Percentiles rank a stretch among this genome's conserved stretches.
These are phyloP conservation scores for Suillus subluteus DNA, from an alignment of 768 basidiomycete genomes.

Conservation along the genomic window DNA sequence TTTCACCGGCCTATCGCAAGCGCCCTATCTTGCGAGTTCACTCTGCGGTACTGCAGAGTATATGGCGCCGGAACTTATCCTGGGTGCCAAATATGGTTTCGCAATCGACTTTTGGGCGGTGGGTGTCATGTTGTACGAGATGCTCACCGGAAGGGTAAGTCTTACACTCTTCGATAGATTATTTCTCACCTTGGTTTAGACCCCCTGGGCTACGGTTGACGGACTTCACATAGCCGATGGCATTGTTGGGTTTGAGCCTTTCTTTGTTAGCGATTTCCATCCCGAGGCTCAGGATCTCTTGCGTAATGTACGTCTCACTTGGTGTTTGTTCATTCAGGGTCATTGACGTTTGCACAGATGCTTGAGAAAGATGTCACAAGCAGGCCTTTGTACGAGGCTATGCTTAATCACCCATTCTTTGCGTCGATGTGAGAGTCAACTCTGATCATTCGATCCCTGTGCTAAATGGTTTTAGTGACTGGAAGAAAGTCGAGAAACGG, in stretches of 20 bases:
- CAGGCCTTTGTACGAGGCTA: conserved; percentile 13
- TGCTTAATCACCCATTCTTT: conserved; percentile 16
- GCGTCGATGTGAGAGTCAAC: conserved; percentile 8
- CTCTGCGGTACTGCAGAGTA: conserved; percentile 15
- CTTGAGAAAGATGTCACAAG: conserved; percentile 11
- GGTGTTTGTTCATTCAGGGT: not conserved
- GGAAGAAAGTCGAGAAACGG: conserved; percentile 11
- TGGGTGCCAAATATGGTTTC: conserved; percentile 12
- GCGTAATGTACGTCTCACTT: not conserved
- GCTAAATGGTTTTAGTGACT: conserved; percentile 5
- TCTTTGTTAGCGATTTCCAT: not conserved
- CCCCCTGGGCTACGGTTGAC: conserved; percentile 6
- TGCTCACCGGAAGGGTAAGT: conserved; percentile 16
- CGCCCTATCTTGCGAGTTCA: conserved; percentile 8
- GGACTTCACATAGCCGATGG: not conserved
- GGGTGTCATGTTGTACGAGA: conserved; percentile 17
- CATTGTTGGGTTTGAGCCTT: not conserved
- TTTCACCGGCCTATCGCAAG: conserved; percentile 6
- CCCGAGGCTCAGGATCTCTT: conserved; percentile 10
- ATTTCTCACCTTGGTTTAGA: conserved; percentile 5
- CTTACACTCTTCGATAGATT: not conserved
- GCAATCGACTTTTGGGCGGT: conserved; percentile 20
- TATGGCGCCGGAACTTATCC: conserved; percentile 19
- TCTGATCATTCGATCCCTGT: not conserved
- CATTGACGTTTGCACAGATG: conserved; percentile 13